These are phyloP conservation scores for Amaranthus hypochondriacus DNA, from an alignment of 148 eudicot genomes.

Conservation along the genomic window DNA sequence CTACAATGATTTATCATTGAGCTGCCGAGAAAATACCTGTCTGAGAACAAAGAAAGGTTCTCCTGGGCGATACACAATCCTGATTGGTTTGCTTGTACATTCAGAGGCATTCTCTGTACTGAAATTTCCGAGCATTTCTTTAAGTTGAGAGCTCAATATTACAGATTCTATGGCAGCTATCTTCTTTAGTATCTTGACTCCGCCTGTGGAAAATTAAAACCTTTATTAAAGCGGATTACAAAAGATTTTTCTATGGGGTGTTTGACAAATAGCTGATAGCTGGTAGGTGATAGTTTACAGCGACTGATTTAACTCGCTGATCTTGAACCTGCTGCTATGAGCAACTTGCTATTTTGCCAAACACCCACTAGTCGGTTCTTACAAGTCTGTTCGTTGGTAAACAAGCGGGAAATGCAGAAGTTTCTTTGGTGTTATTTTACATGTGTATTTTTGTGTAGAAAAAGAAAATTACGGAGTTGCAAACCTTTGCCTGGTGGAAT, in stretches of 20 bases:
- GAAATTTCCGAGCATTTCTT: conserved; percentile 52
- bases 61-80: conserved; percentile 70
- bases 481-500: conserved; percentile 68
- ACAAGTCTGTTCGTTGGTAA: neutral
- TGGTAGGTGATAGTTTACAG: too few relatives aligned
- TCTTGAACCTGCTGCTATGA: neutral
- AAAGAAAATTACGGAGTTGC: conserved; percentile 5
- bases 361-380: too few relatives aligned
- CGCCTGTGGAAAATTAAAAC: conserved; percentile 24
- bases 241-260: too few relatives aligned
- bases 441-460: neutral
- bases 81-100: conserved; percentile 61
- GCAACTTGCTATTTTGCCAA: neutral
- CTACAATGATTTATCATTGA: conserved; percentile 5
- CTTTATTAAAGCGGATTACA: too few relatives aligned
- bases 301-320: too few relatives aligned
- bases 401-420: neutral
- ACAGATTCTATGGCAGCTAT: conserved; percentile 70
- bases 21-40: conserved; percentile 44
- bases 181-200: conserved; percentile 54
- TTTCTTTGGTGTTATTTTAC: neutral
- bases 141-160: conserved; percentile 74
- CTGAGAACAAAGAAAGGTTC: conserved; percentile 76
- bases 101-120: conserved; percentile 34
- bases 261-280: too few relatives aligned